Conservation (phyloP, 441 rosid genomes). For the Gossypium schwendimanii region DNA sequence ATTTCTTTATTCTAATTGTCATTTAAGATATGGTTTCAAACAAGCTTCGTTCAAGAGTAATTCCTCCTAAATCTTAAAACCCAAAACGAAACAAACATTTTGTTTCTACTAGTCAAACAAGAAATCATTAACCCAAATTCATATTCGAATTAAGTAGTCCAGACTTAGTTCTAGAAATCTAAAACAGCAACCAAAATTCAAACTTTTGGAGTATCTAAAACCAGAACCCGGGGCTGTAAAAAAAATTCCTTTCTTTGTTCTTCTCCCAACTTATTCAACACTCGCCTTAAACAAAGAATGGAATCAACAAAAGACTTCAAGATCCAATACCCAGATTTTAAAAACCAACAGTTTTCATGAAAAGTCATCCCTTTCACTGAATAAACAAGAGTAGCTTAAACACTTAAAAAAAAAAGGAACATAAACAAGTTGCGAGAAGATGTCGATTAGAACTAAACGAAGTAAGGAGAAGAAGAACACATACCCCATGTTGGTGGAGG, state of each 20-base stretch:
- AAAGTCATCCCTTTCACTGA: neutral
- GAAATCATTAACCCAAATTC: neutral
- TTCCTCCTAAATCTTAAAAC: neutral
- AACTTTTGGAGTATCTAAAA: neutral
- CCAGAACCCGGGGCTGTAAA: neutral
- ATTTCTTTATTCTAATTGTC: neutral
- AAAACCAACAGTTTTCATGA: neutral
- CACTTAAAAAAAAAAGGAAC: neutral
- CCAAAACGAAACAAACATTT: neutral
- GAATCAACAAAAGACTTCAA: neutral
- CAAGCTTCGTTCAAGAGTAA: neutral
- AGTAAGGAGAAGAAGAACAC: neutral
- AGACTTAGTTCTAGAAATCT: neutral
- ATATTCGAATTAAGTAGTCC: neutral
- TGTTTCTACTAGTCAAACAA: neutral
- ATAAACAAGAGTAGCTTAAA: neutral
- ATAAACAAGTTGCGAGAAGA: neutral
- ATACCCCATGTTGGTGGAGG: constrained; percentile 19
- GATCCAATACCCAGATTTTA: neutral
- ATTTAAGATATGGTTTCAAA: neutral
- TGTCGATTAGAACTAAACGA: no score
- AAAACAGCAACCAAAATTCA: neutral
- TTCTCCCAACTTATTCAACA: neutral
- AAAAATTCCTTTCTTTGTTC: neutral
- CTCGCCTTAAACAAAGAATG: neutral